Evolutionary conservation across 805 yeast genomes (phyloP).

Genomic region (Candida takata): DNA sequence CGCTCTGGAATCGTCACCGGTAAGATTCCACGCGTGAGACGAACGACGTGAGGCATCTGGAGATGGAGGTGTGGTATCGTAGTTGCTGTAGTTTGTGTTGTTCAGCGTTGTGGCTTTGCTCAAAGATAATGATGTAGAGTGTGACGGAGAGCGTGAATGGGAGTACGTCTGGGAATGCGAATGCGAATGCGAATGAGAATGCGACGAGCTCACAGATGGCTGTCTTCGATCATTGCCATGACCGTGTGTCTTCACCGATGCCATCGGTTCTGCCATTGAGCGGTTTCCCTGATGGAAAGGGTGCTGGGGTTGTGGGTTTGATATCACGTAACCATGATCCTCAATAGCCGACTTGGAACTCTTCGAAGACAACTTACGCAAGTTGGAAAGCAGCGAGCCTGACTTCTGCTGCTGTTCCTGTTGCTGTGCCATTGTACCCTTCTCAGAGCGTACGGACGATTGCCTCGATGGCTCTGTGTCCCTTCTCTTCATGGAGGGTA

Average conservation of each 20-base stretch:
- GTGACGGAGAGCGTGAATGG: constrained; percentile 22
- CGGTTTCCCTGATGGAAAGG: constrained; percentile 3
- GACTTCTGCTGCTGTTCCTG: constrained; percentile 6
- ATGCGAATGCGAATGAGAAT: constrained; percentile 22
- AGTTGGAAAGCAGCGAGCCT: constrained; percentile 21
- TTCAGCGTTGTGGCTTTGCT: constrained; percentile 22
- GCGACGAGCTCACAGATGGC: constrained; percentile 15
- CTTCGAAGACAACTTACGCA: constrained; percentile 21
- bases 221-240: constrained; percentile 14
- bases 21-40: constrained; percentile 19
- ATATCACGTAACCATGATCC: constrained; percentile 12
- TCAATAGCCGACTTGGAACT: constrained; percentile 10
- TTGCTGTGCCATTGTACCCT: neutral
- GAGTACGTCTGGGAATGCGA: no score
- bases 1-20: constrained; percentile 9
- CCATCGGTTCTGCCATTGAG: constrained; percentile 1
- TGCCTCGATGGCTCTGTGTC: constrained; percentile 4
- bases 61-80: constrained; percentile 19
- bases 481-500: constrained; percentile 9
- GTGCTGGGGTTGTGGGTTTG: constrained; percentile 22
- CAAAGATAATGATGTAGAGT: constrained; percentile 19
- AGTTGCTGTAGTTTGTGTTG: constrained; percentile 14
- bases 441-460: constrained; percentile 6
- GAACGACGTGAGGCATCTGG: constrained; percentile 24
- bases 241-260: constrained; percentile 5